Evolutionary conservation across 1,139 yeast genomes (phyloP), one percentile per base, ranked within the genome.

Genomic region (Yamadazyma dendronema): DNA sequence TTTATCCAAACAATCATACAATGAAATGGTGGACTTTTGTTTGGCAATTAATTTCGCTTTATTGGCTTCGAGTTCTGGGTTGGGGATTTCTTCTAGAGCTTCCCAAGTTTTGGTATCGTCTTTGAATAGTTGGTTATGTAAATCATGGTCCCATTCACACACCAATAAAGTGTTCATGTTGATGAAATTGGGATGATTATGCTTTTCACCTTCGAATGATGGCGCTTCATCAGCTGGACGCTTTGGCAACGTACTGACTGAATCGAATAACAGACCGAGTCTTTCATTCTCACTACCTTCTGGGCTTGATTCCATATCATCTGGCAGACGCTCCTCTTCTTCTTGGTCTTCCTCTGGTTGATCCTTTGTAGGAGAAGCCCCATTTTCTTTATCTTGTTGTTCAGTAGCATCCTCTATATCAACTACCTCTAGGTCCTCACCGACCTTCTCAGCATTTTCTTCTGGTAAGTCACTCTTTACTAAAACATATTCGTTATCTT

Each of bases 1-100:
- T 42, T 80, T 58, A 28, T 74, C 76, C 34, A 92, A 61, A 54
- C 97, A 92, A 48, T 86, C 94, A 45, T 78, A 75, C 25, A 92
- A 67, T 0, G 84, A 74, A 12, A 87, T 74, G 11, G 69, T 68
- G n/a, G 77, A 65, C 37, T 70, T 72, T 39, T 70, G 66, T 35
- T 61, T 63, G 34, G 60, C 61, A 17, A 62, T 66, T 36, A 71
- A 57, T 39, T 54, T 53, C 33, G 59, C 64, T 53, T 64, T 75
- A 39, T 62, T 67, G 30, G 61, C 70, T 39, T 75, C 79, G 36
- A 79, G 65, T 43, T 76, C 81, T 2, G 67, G 71, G 48, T 81
- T 81, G 1, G 72, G 69, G 10, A 81, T 60, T 3, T 57, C 52
- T 2, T 68, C 73, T 0, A 81, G 77, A 12, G 68, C 54, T 8